Base-by-base conservation (phyloP, 2,329 filamentous ascomycete species). In the Exophiala oligosperma region DNA sequence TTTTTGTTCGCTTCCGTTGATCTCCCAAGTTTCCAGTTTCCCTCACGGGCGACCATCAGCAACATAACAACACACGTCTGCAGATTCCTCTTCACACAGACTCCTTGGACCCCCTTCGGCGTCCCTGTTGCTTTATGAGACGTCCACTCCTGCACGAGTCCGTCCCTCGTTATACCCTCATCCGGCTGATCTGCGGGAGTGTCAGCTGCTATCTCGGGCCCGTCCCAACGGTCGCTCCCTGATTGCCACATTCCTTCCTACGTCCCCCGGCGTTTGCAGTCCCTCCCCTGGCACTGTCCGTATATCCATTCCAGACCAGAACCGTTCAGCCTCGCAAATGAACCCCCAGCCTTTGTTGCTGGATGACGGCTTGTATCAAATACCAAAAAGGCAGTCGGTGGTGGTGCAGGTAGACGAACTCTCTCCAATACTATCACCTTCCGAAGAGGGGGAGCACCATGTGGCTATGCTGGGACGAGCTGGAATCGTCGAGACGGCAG, bases 321-420 rank as follows among this genome's bases (percentile, higher is more conserved):
- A 35, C 32, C 32, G 4, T 8, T 35, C 17, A 28, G 9, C 38
- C n/a, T 53, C 53, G 57, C 58, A 52, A 61, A 63, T 63, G 61
- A 61, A 54, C 61, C 40, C 61, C 44, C 44, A 59, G 57, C 52
- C 49, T 29, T 26, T 57, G 26, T 52, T 49, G 53, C 54, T 61
- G 58, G 61, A 63, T 21, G 46, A 61, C 54, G 58, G 41, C 52
- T 46, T 53, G 41, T 52, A 29, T 37, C 32, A 57, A 37, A 43
- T 54, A 49, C 49, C 58, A 8, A 61, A 63, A 53, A n/a, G 35
- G 37, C 49, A 48, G 12, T 49, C 58, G 24, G 49, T 58, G 23
- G 58, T 59, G 23, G 58, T 59, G 35, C 57, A 61, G 41, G 32
- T 63, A 17, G 37, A 57, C 24, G 58, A 63, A 50, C 28, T 59